phyloP scores from a whole-genome alignment of 73 alveolate genomes.

The Stentor roeselii region DNA sequence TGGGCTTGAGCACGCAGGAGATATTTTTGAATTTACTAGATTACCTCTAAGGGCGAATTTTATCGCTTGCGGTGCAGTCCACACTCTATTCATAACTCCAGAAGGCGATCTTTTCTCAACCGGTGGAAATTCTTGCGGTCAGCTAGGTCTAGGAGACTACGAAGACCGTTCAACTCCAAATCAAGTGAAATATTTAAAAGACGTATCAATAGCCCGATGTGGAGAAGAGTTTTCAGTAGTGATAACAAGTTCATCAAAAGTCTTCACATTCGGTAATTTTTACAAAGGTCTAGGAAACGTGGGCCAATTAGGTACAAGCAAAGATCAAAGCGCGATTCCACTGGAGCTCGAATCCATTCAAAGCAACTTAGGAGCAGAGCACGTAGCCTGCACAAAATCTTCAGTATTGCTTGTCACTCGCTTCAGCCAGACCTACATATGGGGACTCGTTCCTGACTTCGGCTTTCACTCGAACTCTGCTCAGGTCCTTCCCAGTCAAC shows the following conservation, averaged over 20 bases:
- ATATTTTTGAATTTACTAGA: not conserved
- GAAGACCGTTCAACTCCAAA: not conserved
- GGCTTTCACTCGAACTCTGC: not conserved
- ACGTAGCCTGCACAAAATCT: slow-evolving; percentile 9
- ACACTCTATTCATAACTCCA: slow-evolving; percentile 48
- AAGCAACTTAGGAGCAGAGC: not conserved
- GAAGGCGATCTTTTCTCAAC: slow-evolving; percentile 45
- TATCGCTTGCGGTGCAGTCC: slow-evolving; percentile 60
- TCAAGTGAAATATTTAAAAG: not conserved
- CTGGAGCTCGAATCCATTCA: not conserved
- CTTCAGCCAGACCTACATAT: not conserved
- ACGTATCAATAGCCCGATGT: not conserved
- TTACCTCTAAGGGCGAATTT: not conserved
- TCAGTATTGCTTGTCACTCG: slow-evolving; percentile 1
- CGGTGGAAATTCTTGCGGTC: slow-evolving; percentile 63
- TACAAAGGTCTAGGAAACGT: not conserved
- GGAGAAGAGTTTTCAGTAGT: slow-evolving; percentile 22
- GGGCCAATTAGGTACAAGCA: slow-evolving; percentile 1
- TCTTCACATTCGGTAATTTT: not conserved
- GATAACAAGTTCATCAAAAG: not conserved
- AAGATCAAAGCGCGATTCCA: not conserved
- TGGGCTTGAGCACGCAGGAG: not conserved
- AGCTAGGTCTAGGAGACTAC: slow-evolving; percentile 63
- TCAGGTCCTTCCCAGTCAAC: not conserved
- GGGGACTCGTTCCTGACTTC: slow-evolving; percentile 6